These are phyloP conservation scores for Pyrus bretschneideri DNA, from an alignment of 306 rosid species.

Conservation along the genomic window DNA sequence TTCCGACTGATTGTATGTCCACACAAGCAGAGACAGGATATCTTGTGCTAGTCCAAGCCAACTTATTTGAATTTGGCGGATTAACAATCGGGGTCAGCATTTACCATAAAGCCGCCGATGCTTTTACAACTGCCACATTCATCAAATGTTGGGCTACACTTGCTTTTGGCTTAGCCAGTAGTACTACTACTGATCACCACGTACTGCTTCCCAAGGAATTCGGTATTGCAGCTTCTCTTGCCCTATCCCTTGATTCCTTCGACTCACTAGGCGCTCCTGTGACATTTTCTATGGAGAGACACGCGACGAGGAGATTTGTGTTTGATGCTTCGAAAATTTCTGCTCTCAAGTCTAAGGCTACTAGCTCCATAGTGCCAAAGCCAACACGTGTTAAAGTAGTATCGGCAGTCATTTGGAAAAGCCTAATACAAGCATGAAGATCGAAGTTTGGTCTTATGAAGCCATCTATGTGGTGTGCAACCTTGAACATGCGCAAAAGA, in stretches of 20 bases:
- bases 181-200: background rate
- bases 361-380: background rate
- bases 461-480: background rate
- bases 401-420: slow-evolving; percentile 6
- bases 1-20: slow-evolving; percentile 17
- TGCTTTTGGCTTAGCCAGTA: background rate
- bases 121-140: slow-evolving; percentile 23
- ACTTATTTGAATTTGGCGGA: slow-evolving; percentile 41
- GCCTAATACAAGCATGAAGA: background rate
- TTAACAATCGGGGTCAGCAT: slow-evolving; percentile 32
- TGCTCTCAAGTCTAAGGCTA: background rate
- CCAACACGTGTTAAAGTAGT: slow-evolving; percentile 1
- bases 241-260: background rate
- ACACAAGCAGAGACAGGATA: background rate
- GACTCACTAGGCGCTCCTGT: background rate
- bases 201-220: background rate
- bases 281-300: background rate
- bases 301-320: background rate
- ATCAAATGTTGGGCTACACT: slow-evolving; percentile 28
- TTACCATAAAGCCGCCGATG: slow-evolving; percentile 39
- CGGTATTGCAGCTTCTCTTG: background rate
- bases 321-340: background rate
- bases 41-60: slow-evolving; percentile 33
- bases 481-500: background rate
- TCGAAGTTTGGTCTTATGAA: background rate